phyloP scores from a whole-genome alignment of 1,284 basidiomycete genomes.

The Cryptococcus deneoformans region DNA sequence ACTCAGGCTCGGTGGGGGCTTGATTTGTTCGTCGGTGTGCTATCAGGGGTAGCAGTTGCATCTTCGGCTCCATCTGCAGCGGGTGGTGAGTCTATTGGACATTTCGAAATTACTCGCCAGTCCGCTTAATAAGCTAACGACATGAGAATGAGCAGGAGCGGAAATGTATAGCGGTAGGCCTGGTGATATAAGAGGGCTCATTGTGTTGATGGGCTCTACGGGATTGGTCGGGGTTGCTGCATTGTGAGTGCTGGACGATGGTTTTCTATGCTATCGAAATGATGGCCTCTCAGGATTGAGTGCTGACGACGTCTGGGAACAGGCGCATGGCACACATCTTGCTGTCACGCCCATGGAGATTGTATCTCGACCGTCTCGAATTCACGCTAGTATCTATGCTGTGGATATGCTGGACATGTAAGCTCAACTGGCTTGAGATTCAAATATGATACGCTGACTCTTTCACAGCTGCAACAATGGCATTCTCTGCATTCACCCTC shows the following conservation, averaged over 20 bases:
- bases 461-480: constrained; percentile 34
- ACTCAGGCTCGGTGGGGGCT: constrained; percentile 26
- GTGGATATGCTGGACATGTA: constrained; percentile 43
- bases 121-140: not conserved
- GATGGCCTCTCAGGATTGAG: not conserved
- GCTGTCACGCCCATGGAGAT: constrained; percentile 27
- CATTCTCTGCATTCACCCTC: constrained; percentile 36
- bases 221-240: constrained; percentile 21
- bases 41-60: constrained; percentile 16
- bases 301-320: not conserved
- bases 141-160: constrained; percentile 8
- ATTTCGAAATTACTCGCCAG: not conserved
- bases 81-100: constrained; percentile 16
- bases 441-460: not conserved
- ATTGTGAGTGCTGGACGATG: constrained; percentile 12
- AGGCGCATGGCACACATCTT: constrained; percentile 20
- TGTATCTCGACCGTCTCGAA: constrained; percentile 34
- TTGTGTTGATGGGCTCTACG: constrained; percentile 20
- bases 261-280: not conserved
- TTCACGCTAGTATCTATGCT: constrained; percentile 34
- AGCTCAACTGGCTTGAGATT: not conserved
- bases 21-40: constrained; percentile 14
- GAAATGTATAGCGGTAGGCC: constrained; percentile 19
- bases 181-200: constrained; percentile 30
- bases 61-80: constrained; percentile 18